A percentile compares a stretch with the other conserved stretches of the same genome.
These are phyloP conservation scores for Hyphodiscus hymeniophilus DNA, from an alignment of 495 filamentous ascomycete genomes.

Conservation along the genomic window DNA sequence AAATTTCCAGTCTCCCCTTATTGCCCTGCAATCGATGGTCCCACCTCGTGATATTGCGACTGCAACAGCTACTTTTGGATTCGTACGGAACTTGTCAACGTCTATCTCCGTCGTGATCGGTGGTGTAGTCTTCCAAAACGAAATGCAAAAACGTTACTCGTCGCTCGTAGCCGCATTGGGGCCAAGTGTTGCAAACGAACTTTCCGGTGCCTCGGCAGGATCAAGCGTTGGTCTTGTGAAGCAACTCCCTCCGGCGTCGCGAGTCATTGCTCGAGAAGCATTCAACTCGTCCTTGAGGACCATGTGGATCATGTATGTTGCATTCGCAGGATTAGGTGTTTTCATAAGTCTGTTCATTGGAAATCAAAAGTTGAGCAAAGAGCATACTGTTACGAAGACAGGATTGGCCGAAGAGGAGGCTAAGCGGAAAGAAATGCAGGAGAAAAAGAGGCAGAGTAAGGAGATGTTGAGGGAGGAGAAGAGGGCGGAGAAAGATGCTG, in stretches of 20 bases:
- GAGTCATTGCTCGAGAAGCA: conserved; percentile 30
- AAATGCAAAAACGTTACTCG: conserved; percentile 35
- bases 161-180: conserved; percentile 34
- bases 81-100: conserved; percentile 55
- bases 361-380: conserved; percentile 11
- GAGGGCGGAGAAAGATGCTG: conserved; percentile 3
- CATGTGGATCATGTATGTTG: conserved; percentile 56
- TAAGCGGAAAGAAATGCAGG: conserved; percentile 12
- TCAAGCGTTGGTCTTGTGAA: conserved; percentile 49
- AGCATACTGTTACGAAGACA: conserved; percentile 19
- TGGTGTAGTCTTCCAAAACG: conserved; percentile 58
- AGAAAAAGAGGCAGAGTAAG: conserved; percentile 3
- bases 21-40: conserved; percentile 68
- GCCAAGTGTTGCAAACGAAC: conserved; percentile 29
- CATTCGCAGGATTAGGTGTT: conserved; percentile 22
- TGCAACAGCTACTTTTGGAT: conserved; percentile 58
- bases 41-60: conserved; percentile 53
- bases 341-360: conserved; percentile 11
- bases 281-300: conserved; percentile 50
- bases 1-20: conserved; percentile 67
- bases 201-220: conserved; percentile 46
- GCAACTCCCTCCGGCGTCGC: conserved; percentile 37
- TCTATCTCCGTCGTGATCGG: conserved; percentile 62
- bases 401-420: conserved; percentile 18
- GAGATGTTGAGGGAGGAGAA: conserved; percentile 17